phyloP scores from a whole-genome alignment of 2,329 filamentous ascomycete genomes.

The Neofusicoccum parvum region DNA sequence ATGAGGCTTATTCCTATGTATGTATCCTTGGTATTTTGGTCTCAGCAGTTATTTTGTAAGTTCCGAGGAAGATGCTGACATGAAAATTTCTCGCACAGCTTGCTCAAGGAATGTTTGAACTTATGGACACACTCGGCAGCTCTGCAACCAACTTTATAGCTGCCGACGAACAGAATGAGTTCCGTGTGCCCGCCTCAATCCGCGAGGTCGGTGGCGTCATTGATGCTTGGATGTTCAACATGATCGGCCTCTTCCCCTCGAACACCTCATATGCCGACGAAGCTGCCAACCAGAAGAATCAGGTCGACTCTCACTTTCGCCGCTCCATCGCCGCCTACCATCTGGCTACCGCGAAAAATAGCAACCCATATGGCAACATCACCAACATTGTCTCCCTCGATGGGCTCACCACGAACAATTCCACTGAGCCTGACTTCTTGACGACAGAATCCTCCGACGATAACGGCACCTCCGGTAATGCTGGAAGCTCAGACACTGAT shows the following conservation, averaged over 20 bases:
- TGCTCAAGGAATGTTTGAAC: slow-evolving; percentile 15
- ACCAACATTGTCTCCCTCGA: neutral
- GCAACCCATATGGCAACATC: neutral
- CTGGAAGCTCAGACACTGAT: neutral
- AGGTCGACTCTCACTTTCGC: slow-evolving; percentile 17
- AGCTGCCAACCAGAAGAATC: slow-evolving; percentile 19
- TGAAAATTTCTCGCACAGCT: neutral
- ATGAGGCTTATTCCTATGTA: slow-evolving; percentile 18
- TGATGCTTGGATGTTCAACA: slow-evolving; percentile 20
- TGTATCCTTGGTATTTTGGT: neutral
- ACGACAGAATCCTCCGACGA: neutral
- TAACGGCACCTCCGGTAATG: neutral
- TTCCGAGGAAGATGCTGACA: too few species aligned
- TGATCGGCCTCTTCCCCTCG: slow-evolving; percentile 18
- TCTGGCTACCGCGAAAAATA: slow-evolving; percentile 9
- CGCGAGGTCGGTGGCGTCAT: slow-evolving; percentile 15
- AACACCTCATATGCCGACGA: slow-evolving; percentile 9
- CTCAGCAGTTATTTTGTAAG: too few species aligned
- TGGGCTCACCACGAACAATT: neutral
- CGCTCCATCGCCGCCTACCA: slow-evolving; percentile 10
- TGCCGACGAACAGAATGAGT: slow-evolving; percentile 9
- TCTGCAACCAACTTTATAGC: slow-evolving; percentile 1
- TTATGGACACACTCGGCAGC: neutral
- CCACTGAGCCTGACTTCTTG: neutral
- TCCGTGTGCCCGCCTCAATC: slow-evolving; percentile 10